Base-by-base conservation (phyloP, 2,329 filamentous ascomycete species). In the Microsporum canis region DNA sequence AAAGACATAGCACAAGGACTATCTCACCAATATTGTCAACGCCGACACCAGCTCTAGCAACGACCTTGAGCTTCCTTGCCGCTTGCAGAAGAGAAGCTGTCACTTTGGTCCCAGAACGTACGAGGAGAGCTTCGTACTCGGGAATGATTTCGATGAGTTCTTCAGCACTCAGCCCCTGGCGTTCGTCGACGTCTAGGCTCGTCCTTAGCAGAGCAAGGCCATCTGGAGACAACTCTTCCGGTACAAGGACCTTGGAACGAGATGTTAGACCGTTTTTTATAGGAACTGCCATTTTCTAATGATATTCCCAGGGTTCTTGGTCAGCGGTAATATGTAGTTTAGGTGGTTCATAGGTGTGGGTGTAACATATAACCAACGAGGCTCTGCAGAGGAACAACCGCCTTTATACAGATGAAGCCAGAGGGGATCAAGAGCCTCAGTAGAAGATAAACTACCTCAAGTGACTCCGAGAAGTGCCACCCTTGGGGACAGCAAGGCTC, bases 51-150 rank as follows among this genome's bases (percentile, higher is more conserved):
- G 89, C 89, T 63, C 89, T 80, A 1, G 88, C 89, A 27, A 94
- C 88, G 6, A 92, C 88, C 65, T 87, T 86, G 58, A 92, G 79
- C 62, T 84, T 87, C 66, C 79, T 82, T 7, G 83, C 88, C 1
- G 85, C 85, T 10, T 77, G 74, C 10, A 92, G 79, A 0, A 92
- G 79, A 2, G 80, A 76, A 0, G 86, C 80, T 0, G 86, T 91
- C 63, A 92, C 88, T 69, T 91, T 88, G 1, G 88, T 92, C 74
- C 91, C 88, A 41, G 88, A 91, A 2, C 88, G 85, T 45, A 92
- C 85, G 63, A 92, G 88, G 58, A 92, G 79, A 23, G 86, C 89
- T 56, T 91, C 83, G 71, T 91, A 91, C 27, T 80, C 76, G 0
- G 84, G 82, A 61, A 92, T 90, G 62, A 86, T 79, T n/a, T 76